Evolutionary conservation across 2,329 filamentous ascomycete species (phyloP).

Genomic region (Hypoxylon sp.): DNA sequence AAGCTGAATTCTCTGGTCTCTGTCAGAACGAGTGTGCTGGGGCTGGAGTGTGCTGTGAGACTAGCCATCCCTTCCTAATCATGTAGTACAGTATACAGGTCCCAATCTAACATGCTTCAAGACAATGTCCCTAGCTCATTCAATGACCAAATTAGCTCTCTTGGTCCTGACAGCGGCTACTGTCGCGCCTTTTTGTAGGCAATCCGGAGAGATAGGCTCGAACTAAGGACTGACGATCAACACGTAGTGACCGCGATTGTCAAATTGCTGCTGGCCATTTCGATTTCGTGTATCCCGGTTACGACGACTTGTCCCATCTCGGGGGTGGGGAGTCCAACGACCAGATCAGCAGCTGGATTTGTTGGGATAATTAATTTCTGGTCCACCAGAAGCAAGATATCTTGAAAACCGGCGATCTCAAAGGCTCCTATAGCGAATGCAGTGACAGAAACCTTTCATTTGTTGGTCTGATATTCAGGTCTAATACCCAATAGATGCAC

Average conservation of each 20-base stretch:
- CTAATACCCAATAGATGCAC: not conserved
- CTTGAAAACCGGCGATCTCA: not conserved
- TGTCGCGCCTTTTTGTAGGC: not conserved
- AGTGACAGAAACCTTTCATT: not conserved
- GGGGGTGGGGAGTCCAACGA: not conserved
- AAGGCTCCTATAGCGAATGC: not conserved
- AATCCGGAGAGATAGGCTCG: not conserved
- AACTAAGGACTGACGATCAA: not conserved
- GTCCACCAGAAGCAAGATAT: not conserved
- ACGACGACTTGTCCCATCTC: not conserved
- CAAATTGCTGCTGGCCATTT: not conserved
- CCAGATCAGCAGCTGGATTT: slow-evolving; percentile 1
- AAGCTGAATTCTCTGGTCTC: not conserved
- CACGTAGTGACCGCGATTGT: not conserved
- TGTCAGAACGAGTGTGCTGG: not conserved
- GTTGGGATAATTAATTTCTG: not conserved
- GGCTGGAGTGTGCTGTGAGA: not conserved
- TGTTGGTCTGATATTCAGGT: not conserved
- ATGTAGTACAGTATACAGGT: not conserved
- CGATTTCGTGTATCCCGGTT: not conserved
- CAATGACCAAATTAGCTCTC: not conserved
- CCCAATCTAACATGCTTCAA: not conserved
- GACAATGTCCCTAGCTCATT: not conserved
- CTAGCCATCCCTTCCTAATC: not conserved
- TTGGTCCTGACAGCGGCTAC: not conserved